Base-by-base conservation (phyloP, 768 basidiomycete species). In the Russula abietina region DNA sequence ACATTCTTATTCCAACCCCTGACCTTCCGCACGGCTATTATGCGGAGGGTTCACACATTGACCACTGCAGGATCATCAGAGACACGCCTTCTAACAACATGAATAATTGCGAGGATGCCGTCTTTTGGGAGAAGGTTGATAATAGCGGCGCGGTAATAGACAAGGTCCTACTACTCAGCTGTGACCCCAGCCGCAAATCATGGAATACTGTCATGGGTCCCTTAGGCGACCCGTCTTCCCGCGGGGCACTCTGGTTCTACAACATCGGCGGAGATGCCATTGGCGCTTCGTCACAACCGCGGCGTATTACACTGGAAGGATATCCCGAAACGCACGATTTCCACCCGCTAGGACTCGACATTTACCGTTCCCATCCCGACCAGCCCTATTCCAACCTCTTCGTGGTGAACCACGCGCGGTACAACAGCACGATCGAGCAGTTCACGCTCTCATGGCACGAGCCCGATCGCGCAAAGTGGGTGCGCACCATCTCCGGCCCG, bases 141-240 rank as follows among this genome's bases (percentile, higher is more conserved):
- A 66, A 64, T 4, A 51, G 70, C 7, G 80, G 77, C 26, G 70
- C 71, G 6, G 69, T 80, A 32, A 65, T 73, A n/a, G 70, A 79
- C 59, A 80, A 81, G 57, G 73, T 76, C 30, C 71, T 88, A 8
- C 69, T 80, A 1, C 54, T 77, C 28, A 73, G 72, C 28, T 87
- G 85, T 65, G 85, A 87, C 69, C 75, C 81, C 2, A 75, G 72
- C 55, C 78, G 77, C 72, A 78, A 78, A 64, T 71, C 77, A 30
- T 91, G 89, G 89, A 91, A 91, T 70, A 89, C 88, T 8, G 88
- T 83, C 51, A 84, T 87, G 83, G 89, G 89, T 0, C 88, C 89
- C 7, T 70, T 91, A 54, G 71, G 65, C 0, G 73, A 88, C 67
- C 86, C 88, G 1, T 68, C 73, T 4, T 81, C 83, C 5, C 79